Evolutionary conservation across 352 stramenopile genomes (phyloP), one percentile per base, ranked within the genome.

Genomic region (Phytophthora vignae): DNA sequence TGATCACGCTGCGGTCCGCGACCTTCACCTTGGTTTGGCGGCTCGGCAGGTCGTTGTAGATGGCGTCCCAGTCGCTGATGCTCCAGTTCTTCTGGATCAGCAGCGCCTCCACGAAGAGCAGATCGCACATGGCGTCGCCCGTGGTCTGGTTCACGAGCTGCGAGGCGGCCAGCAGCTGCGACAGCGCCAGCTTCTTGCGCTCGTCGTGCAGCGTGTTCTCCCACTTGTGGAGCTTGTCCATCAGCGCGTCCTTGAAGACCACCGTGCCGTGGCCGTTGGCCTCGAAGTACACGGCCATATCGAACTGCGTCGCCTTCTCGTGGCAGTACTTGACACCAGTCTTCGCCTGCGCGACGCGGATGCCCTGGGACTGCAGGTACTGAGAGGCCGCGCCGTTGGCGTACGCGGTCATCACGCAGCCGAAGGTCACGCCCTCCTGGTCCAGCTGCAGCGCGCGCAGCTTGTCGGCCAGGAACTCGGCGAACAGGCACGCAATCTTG

Each of bases 241-340:
- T 87, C 29, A 98, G 85, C 50, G 85, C 75, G 42, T 97, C 86
- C 56, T 93, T 97, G 77, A 99, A 97, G 22, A 99, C 79, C 27
- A 99, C 97, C 2, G 98, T 99, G 42, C 98, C 98, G 82, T 99
- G 98, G 54, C 98, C 98, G 83, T 99, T 99, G 33, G 98, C 93
- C 82, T 99, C 98, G 81, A 99, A 99, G 88, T 99, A 99, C 46
- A 99, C 91, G 36, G 98, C 98, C 64, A 99, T 91, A 81, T 99
- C 98, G 76, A 98, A 99, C 62, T 98, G 77, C 44, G 90, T 79
- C 19, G 97, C 95, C 67, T 97, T 96, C 58, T 98, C 88, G 81
- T 99, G 97, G 55, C 99, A 96, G 76, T 98, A 95, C 84, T 99
- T 99, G 55, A 99, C 98, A 53, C 98, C 98, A 6, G 98, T 99